Evolutionary conservation across 805 yeast species (phyloP).

Genomic region (Starmerella riodocensis): DNA sequence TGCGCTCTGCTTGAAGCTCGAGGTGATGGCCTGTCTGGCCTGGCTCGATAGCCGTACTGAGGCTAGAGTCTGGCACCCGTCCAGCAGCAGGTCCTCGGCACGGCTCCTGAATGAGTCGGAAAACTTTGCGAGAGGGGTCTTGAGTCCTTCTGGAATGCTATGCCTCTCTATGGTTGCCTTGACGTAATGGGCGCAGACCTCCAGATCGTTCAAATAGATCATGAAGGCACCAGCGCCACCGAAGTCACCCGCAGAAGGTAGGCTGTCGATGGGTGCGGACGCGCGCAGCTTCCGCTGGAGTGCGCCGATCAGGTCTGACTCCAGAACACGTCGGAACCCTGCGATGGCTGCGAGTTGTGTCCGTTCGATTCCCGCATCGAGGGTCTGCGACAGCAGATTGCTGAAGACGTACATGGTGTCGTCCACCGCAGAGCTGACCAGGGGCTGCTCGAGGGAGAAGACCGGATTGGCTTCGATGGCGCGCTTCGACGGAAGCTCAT

Average conservation of each 20-base stretch:
- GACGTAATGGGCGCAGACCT: constrained; percentile 48
- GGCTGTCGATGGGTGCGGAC: constrained; percentile 26
- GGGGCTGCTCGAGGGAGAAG: constrained; percentile 42
- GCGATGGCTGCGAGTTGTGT: constrained; percentile 43
- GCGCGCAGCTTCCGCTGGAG: constrained; percentile 37
- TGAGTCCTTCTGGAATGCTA: constrained; percentile 4
- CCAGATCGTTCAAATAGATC: constrained; percentile 58
- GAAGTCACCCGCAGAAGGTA: neutral
- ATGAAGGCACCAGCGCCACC: constrained; percentile 37
- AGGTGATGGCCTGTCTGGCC: constrained; percentile 28
- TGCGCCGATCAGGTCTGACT: constrained; percentile 50
- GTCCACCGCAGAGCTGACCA: constrained; percentile 69
- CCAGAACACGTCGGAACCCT: constrained; percentile 46
- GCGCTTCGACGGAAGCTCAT: constrained; percentile 45
- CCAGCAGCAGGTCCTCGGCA: constrained; percentile 32
- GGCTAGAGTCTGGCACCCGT: constrained; percentile 31
- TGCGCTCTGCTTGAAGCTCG: constrained; percentile 27
- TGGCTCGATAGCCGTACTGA: constrained; percentile 29
- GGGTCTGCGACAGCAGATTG: constrained; percentile 47
- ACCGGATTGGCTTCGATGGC: constrained; percentile 8
- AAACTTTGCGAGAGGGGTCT: constrained; percentile 18
- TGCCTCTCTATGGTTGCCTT: constrained; percentile 20
- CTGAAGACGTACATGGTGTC: constrained; percentile 67
- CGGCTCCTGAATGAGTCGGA: constrained; percentile 25
- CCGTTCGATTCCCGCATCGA: constrained; percentile 56